Conservation (phyloP, 257 asterid species). For the Ocimum tenuiflorum region DNA sequence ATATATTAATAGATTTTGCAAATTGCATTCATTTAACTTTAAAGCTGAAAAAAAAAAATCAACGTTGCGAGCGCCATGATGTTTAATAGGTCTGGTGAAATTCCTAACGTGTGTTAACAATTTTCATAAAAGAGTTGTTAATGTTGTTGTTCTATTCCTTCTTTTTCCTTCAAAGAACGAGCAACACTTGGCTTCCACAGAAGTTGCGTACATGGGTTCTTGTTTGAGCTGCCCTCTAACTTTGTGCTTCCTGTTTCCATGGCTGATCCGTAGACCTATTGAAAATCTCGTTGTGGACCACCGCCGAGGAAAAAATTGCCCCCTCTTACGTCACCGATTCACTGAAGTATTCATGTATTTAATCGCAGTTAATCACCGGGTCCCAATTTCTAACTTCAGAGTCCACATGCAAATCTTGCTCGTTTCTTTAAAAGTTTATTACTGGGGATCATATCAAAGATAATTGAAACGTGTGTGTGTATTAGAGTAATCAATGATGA, state of each 20-base stretch:
- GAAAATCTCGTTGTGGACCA: constrained; percentile 7
- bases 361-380: not conserved
- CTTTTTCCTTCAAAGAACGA: no score
- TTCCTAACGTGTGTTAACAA: no score
- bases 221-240: not conserved
- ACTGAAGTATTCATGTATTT: constrained; percentile 11
- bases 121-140: no score
- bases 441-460: not conserved
- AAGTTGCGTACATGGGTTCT: not conserved
- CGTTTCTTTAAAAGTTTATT: not conserved
- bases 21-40: no score
- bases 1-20: no score
- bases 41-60: no score
- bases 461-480: not conserved
- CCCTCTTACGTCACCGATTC: constrained; percentile 11
- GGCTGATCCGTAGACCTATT: not conserved
- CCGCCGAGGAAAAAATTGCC: constrained; percentile 6
- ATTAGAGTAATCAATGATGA: not conserved
- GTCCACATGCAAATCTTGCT: constrained; percentile 20
- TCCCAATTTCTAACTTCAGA: not conserved
- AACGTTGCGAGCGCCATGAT: no score
- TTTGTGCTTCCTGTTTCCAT: not conserved
- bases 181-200: constrained; percentile 14
- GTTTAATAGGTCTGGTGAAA: no score
- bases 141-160: no score